Conservation (phyloP, 352 stramenopile species). For the Phytophthora agathidicida region DNA sequence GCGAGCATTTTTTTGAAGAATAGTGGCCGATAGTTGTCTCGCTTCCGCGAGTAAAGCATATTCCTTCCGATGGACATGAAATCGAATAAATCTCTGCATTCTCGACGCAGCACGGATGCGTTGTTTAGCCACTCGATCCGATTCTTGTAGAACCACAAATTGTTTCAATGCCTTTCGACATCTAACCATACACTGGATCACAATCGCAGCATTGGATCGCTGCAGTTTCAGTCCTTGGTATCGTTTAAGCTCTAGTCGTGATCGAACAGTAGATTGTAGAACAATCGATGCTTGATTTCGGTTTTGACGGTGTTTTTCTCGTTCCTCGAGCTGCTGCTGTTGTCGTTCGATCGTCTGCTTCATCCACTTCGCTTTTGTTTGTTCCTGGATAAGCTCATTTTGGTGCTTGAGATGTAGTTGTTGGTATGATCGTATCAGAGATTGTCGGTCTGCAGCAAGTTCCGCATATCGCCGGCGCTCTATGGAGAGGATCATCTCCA, state of each 20-base stretch:
- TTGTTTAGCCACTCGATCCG: conserved; percentile 7
- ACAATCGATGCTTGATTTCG: conserved; percentile 60
- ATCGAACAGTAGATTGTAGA: conserved; percentile 61
- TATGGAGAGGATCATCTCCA: conserved; percentile 33
- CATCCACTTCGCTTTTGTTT: conserved; percentile 46
- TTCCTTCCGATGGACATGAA: conserved; percentile 47
- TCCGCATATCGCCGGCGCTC: conserved; percentile 38
- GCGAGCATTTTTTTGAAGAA: conserved; percentile 59
- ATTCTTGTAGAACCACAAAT: conserved; percentile 23
- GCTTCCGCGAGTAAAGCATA: conserved; percentile 38
- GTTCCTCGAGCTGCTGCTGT: conserved; percentile 44
- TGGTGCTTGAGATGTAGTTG: conserved; percentile 55
- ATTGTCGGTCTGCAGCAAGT: conserved; percentile 34
- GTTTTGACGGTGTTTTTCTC: conserved; percentile 36
- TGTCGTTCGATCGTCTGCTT: conserved; percentile 49
- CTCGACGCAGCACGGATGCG: conserved; percentile 12
- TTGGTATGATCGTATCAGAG: conserved; percentile 39
- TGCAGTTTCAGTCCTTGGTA: conserved; percentile 64
- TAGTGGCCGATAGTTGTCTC: conserved; percentile 41
- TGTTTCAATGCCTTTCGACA: conserved; percentile 8
- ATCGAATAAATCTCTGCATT: conserved; percentile 52
- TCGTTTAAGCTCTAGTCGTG: conserved; percentile 60
- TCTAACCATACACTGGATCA: conserved; percentile 52
- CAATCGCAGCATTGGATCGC: conserved; percentile 39
- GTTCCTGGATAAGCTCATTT: conserved; percentile 42